Base-by-base conservation (phyloP, 805 yeast genomes). In the Yamadazyma scolyti region DNA sequence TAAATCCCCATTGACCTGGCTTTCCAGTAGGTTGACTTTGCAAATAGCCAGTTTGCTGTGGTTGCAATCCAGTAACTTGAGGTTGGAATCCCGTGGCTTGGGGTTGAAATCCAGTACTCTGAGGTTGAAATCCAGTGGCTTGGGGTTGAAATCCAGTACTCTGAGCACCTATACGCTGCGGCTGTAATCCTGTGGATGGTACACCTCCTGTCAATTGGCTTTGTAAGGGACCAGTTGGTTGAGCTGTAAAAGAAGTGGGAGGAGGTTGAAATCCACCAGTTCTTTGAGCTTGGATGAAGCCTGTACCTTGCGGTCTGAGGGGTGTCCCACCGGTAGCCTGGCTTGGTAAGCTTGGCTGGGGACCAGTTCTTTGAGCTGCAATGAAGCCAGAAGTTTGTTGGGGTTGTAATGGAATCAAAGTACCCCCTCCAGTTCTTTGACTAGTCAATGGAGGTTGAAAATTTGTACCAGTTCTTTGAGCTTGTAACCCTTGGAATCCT, bases 1-100 rank as follows among this genome's bases (percentile, higher is more conserved):
- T 79, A 62, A 82, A 78, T 4, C 89, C 87, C 89, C 89, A 80
- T 53, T 82, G 78, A 14, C 89, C 89, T 0, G 88, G 89, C 41
- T 60, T 68, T 5, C 89, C 89, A 0, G 83, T 75, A 8, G 65
- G 68, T 40, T 75, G 79, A 4, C 77, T 61, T 39, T 68, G 75
- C 20, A 72, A 54, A 23, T 65, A 46, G 0, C 63, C 65, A 3
- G 67, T 57, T n/a, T 34, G 34, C 35, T 58, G 65, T 13, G 48
- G 49, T 26, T 42, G 53, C 10, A 41, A 71, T 0, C 61, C 63
- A 4, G 65, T 55, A 4, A 33, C 30, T 36, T 56, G 62, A 15
- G 43, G 43, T 22, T 37, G 48, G 16, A 32, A 30, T 6, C 48
- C 53, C 20, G 50, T 47, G 21, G 27, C 25, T 24, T 44, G 52